phyloP scores from a whole-genome alignment of 2,329 filamentous ascomycete species.

The Aspergillus ochraceoroseus region DNA sequence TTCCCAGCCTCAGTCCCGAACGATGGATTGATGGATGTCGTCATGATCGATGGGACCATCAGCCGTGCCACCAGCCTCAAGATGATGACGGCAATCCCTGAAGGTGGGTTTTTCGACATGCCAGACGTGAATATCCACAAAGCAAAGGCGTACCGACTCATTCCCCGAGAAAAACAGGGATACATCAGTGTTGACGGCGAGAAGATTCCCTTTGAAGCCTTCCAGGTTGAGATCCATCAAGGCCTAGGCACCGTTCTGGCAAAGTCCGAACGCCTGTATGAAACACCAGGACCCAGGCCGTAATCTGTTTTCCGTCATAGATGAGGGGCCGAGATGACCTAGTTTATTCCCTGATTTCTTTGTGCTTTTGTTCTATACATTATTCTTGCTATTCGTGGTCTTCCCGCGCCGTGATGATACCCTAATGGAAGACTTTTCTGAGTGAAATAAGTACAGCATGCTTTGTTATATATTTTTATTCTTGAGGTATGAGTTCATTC shows the following conservation, averaged over 20 bases:
- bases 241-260: slow-evolving; percentile 81
- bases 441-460: slow-evolving; percentile 11
- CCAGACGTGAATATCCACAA: slow-evolving; percentile 76
- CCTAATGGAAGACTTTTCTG: slow-evolving; percentile 25
- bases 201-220: slow-evolving; percentile 75
- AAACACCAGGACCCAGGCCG: slow-evolving; percentile 47
- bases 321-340: slow-evolving; percentile 2
- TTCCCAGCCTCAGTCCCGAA: slow-evolving; percentile 72
- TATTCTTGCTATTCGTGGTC: slow-evolving; percentile 12
- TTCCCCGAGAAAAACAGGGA: slow-evolving; percentile 66
- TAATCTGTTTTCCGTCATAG: slow-evolving; percentile 3
- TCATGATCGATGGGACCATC: slow-evolving; percentile 74
- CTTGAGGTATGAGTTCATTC: not conserved
- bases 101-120: slow-evolving; percentile 72
- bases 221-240: slow-evolving; percentile 83
- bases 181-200: slow-evolving; percentile 96
- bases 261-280: slow-evolving; percentile 66
- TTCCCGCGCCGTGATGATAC: slow-evolving; percentile 33
- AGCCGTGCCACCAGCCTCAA: slow-evolving; percentile 60
- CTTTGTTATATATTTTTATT: slow-evolving; percentile 18
- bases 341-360: slow-evolving; percentile 3
- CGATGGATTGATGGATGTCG: slow-evolving; percentile 80
- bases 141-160: slow-evolving; percentile 78
- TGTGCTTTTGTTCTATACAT: slow-evolving; percentile 14
- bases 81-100: slow-evolving; percentile 67